phyloP scores from a whole-genome alignment of 2,329 filamentous ascomycete genomes.

The Pseudogymnoascus sp. region DNA sequence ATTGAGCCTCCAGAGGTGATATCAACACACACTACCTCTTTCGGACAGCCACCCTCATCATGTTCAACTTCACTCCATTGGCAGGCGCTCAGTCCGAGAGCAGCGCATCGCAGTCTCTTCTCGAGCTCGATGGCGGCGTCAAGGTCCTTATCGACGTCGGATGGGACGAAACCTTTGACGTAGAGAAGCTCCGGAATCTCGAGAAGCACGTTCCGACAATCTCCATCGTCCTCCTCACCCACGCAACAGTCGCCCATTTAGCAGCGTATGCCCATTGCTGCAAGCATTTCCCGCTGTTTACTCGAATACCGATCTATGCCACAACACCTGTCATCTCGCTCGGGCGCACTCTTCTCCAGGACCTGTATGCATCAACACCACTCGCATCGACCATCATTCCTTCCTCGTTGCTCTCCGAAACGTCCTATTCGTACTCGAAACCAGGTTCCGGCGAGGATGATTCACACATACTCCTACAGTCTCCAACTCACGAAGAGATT shows the following conservation, averaged over 20 bases:
- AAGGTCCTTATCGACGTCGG: constrained; percentile 92
- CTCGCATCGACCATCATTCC: constrained; percentile 81
- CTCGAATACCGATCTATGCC: constrained; percentile 87
- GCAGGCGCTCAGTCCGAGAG: constrained; percentile 86
- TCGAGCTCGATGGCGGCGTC: constrained; percentile 93
- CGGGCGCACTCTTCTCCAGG: constrained; percentile 81
- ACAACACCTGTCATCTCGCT: constrained; percentile 90
- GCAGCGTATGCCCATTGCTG: constrained; percentile 94
- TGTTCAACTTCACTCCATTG: constrained; percentile 95
- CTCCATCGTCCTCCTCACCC: constrained; percentile 88
- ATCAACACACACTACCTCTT: neutral
- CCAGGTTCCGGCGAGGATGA: constrained; percentile 43
- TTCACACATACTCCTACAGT: constrained; percentile 48
- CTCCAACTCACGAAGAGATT: constrained; percentile 82
- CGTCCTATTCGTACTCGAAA: constrained; percentile 48
- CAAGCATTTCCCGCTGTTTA: constrained; percentile 90
- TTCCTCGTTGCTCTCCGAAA: constrained; percentile 61
- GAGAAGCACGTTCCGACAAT: constrained; percentile 92
- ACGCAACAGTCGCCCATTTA: constrained; percentile 84
- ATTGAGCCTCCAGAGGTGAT: neutral
- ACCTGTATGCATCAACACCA: constrained; percentile 84
- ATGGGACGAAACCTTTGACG: constrained; percentile 90
- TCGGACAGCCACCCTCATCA: constrained; percentile 34
- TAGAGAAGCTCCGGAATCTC: constrained; percentile 72
- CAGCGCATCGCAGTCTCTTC: constrained; percentile 82